Evolutionary conservation across 345 rosid genomes (phyloP).

Genomic region (Eucalyptus victrix): DNA sequence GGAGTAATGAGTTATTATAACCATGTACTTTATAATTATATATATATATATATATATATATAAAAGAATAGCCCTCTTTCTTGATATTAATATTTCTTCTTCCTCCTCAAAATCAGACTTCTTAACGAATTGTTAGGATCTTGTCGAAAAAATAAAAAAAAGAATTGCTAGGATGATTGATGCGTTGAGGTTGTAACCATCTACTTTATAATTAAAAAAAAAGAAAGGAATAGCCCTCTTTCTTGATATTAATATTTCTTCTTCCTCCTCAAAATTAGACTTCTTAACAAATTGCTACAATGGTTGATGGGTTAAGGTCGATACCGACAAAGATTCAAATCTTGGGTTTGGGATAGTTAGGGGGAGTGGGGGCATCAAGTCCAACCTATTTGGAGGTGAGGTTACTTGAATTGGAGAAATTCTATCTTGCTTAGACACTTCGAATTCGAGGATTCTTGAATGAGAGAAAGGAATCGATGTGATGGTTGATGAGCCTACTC

Average conservation of each 20-base stretch:
- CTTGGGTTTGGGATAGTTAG: background rate
- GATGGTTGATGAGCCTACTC: background rate
- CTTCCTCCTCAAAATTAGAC: background rate
- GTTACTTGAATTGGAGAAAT: background rate
- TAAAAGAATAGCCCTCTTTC: too few relatives aligned
- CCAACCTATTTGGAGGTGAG: rapidly evolving
- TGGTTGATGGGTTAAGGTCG: background rate
- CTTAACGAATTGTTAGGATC: too few relatives aligned
- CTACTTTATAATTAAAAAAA: rapidly evolving
- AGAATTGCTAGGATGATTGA: too few relatives aligned
- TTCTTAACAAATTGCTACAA: rapidly evolving
- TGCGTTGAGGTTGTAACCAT: too few relatives aligned
- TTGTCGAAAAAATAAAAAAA: too few relatives aligned
- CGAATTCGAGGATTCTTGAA: background rate
- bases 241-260: background rate
- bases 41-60: too few relatives aligned
- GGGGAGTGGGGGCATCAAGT: rapidly evolving
- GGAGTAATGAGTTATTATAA: background rate
- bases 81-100: too few relatives aligned
- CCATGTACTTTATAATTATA: too few relatives aligned
- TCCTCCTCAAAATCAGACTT: too few relatives aligned
- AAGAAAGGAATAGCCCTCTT: background rate
- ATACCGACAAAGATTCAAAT: rapidly evolving
- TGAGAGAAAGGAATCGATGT: background rate
- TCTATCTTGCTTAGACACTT: background rate